Percentiles rank a stretch among this genome's conserved stretches.
phyloP scores from a whole-genome alignment of 106 monocot genomes.

The Acorus gramineus region DNA sequence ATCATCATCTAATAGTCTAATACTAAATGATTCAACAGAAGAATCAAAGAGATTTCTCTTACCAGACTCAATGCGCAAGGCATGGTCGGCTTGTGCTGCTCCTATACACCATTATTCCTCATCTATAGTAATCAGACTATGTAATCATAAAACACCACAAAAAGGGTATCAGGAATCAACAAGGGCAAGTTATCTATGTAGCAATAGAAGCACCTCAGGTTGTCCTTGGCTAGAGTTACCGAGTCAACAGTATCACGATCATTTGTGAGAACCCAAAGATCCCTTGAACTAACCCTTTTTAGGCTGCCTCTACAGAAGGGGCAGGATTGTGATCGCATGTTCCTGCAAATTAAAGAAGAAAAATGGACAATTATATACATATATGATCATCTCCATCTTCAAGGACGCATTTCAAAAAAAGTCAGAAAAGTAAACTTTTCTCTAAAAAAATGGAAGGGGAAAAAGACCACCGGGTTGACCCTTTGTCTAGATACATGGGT shows the following conservation, averaged over 20 bases:
- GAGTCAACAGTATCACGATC: constrained; percentile 58
- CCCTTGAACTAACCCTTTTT: constrained; percentile 68
- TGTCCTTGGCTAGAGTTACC: constrained; percentile 51
- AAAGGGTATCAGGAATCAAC: constrained; percentile 73
- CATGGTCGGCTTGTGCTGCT: constrained; percentile 35
- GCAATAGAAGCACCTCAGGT: constrained; percentile 50
- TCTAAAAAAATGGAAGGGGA: neutral
- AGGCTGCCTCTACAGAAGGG: constrained; percentile 88
- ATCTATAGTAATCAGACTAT: constrained; percentile 25
- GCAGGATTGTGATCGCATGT: constrained; percentile 61
- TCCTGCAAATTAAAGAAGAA: constrained; percentile 28
- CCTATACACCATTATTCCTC: constrained; percentile 9
- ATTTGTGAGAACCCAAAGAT: constrained; percentile 79
- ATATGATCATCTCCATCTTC: too few species aligned
- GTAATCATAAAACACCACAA: constrained; percentile 83
- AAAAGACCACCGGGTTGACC: neutral
- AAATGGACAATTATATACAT: neutral
- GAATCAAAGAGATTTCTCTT: constrained; percentile 1
- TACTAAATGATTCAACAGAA: neutral
- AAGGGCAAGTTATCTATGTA: constrained; percentile 80
- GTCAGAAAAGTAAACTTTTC: too few species aligned
- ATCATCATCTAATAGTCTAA: too few species aligned
- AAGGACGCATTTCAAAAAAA: too few species aligned
- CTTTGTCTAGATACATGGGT: neutral
- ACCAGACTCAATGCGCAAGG: constrained; percentile 36